Evolutionary conservation across 179 eudicot species (phyloP), one percentile per base, ranked within the genome.

Genomic region (Vitellaria paradoxa): DNA sequence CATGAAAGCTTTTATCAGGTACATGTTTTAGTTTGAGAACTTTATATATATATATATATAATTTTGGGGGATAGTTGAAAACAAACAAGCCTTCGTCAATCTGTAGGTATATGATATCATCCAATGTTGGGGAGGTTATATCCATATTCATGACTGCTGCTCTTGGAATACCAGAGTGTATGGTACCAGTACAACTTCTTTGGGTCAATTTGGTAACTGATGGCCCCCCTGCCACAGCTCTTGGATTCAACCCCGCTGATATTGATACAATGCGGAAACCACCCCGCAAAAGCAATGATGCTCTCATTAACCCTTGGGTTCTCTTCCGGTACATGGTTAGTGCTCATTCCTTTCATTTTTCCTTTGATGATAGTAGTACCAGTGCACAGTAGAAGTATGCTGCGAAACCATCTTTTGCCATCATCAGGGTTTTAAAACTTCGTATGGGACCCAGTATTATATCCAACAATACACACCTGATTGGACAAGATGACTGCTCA

Each of bases 1-100:
- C 84, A 95, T 95, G 99, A 95, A 94, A 83, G 98, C 96, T 76
- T 94, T 94, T 74, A 92, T 92, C 76, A 91, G 98, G 98, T 93
- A 84, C 24, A 42, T 45, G 8, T 77, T 70, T 64, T 50, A 4
- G 0, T 65, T 24, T 71, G 26, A 2, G 13, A 24, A 9, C n/a
- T 68, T 45, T 57, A 10, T 42, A 11, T 66, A 61, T 42, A 42
- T 42, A 42, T 42, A 17, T 13, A 49, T 69, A 47, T 68, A 47
- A n/a, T 46, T 70, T 24, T 42, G 47, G n/a, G 52, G 45, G 45
- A 42, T 46, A 70, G 71, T 47, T 49, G 45, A 42, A 42, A 23
- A 23, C 12, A n/a, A 3, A 14, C 1, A 17, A 53, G 50, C 24
- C 5, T 30, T 52, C 47, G 18, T 77, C 15, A 68, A 46, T 68